Evolutionary conservation across 1,139 yeast species (phyloP), one percentile per base, ranked within the genome.

Genomic region (Geotrichum histeridarum): DNA sequence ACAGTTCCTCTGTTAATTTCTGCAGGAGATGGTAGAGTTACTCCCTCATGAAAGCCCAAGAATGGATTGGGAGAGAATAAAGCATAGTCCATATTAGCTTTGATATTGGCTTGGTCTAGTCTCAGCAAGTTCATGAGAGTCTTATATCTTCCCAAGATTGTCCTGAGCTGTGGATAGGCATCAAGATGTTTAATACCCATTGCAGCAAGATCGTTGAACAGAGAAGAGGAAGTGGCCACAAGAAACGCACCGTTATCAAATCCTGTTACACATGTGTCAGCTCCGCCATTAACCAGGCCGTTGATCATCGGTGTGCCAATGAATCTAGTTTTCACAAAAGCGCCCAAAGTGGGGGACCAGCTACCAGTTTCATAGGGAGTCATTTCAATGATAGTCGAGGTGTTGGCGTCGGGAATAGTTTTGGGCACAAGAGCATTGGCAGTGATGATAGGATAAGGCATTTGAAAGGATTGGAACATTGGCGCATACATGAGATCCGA

Each of bases 361-460:
- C 94, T 83, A 7, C 96, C 96, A 69, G 89, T 68, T 70, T 89
- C 96, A 63, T 73, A 88, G 1, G 96, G 91, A 60, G 79, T 85
- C 64, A 86, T 75, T 70, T 90, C 96, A 59, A 86, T 82, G 14
- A 85, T 77, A 1, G 95, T 84, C 9, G 94, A 83, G 66, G 86
- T 85, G 8, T 74, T 72, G 61, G 79, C 75, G 54, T 85, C 73
- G 53, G 84, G 75, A 8, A 61, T 56, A 1, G 80, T 71, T 15
- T 81, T 81, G 12, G 94, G 94, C 14, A 82, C 77, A 71, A 94
- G 77, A 55, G 91, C 93, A 65, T 84, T 84, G 1, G 94, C 78
- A 8, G 86, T 84, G 36, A 86, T 77, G 54, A 90, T 81, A 14
- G 96, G 96, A 73, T 84, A 84, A 6, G 97, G 96, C 83, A 86